A percentile compares a stretch with the other conserved stretches of the same genome.
Evolutionary conservation across 805 yeast genomes (phyloP).

Genomic region (Kuraishia piskuri): DNA sequence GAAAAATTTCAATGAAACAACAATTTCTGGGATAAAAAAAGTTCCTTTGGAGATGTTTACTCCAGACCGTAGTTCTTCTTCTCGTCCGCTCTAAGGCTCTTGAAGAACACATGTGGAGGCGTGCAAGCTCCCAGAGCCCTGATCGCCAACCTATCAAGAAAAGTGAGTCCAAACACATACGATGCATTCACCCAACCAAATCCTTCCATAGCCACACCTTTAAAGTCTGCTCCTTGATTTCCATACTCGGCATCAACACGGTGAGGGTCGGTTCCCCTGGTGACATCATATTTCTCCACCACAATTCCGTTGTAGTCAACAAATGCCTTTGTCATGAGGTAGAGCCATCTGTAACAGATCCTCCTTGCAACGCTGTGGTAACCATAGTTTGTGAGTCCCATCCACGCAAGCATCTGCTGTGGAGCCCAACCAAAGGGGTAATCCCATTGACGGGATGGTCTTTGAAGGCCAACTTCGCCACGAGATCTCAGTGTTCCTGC

Average conservation of each 20-base stretch:
- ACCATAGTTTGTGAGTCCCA: conserved; percentile 70
- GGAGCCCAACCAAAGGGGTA: conserved; percentile 99
- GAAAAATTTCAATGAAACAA: too few relatives aligned
- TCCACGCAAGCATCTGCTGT: conserved; percentile 93
- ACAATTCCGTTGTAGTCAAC: conserved; percentile 92
- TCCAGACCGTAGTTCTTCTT: conserved; percentile 37
- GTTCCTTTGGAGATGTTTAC: neutral
- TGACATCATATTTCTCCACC: conserved; percentile 91
- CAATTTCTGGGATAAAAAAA: neutral
- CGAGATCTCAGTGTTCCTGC: conserved; percentile 73
- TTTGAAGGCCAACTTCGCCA: conserved; percentile 56
- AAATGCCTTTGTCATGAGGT: conserved; percentile 79
- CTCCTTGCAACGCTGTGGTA: conserved; percentile 56
- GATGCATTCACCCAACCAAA: conserved; percentile 98
- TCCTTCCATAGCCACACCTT: conserved; percentile 92
- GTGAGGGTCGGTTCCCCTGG: conserved; percentile 76
- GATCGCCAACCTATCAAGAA: conserved; percentile 54
- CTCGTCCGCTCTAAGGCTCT: conserved; percentile 34
- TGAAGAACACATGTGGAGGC: conserved; percentile 58
- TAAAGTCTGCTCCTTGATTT: conserved; percentile 87
- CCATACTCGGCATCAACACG: conserved; percentile 95
- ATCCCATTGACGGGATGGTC: conserved; percentile 97
- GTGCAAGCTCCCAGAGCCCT: conserved; percentile 77
- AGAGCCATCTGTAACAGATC: conserved; percentile 82
- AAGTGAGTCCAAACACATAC: conserved; percentile 62